Base-by-base conservation (phyloP, 1,284 basidiomycete species). In the Irpex lacteus region DNA sequence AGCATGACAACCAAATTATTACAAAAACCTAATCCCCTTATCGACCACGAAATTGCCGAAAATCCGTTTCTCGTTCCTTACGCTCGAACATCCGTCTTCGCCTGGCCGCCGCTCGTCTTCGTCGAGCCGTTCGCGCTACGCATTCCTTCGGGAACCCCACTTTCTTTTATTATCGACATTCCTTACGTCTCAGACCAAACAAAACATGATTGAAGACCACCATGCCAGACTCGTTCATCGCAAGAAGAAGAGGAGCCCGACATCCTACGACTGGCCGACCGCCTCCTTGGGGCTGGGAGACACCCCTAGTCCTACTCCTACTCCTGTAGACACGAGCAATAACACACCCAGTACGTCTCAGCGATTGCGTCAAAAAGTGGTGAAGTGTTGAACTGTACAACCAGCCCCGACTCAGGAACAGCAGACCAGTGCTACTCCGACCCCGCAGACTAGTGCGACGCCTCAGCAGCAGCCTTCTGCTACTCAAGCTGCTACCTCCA, bases 111-210 rank as follows among this genome's bases (percentile, higher is more conserved):
- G 63, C 60, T 62, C 54, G 53, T 47, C 60, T 56, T 56, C 21
- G 50, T n/a, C 49, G 62, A 60, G 61, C 40, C 63, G 65, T 66
- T 50, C 65, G 54, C n/a, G 62, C 40, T 62, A 67, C 68, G 60
- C 66, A 64, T 66, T 60, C 66, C 70, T 68, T 64, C 68, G 70
- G 72, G 70, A 69, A 65, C 56, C 65, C 67, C 72, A 70, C 73
- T 67, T 65, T 74, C 72, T 63, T 74, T 72, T 70, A 54, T 52
- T 61, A 47, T 63, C 53, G 64, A 66, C 73, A 63, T 59, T 72
- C 71, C 61, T 75, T 73, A 56, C 34, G 9, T 26, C 61, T 26
- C 55, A 50, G 50, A 65, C 58, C 32, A 72, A 69, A 63, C 34
- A 36, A 26, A 56, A 13, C 18, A 71, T 72, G 70, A 40, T 69